phyloP scores from a whole-genome alignment of 768 basidiomycete genomes.

The Cyclocybe cylindracea region DNA sequence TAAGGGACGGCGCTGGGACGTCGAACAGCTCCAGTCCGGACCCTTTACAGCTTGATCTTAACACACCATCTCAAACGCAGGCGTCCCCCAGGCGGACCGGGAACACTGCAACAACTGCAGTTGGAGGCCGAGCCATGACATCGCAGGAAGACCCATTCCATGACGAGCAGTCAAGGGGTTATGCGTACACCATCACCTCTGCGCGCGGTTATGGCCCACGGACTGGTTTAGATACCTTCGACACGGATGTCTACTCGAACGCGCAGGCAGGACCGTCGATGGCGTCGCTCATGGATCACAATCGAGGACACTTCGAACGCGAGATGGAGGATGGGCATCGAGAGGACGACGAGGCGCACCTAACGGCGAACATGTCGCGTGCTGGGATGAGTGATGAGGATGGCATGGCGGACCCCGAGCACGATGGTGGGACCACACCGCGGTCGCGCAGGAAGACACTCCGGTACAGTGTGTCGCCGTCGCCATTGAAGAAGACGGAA shows the following conservation, averaged over 20 bases:
- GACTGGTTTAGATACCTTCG: conserved; percentile 19
- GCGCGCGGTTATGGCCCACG: conserved; percentile 30
- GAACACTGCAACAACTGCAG: conserved; percentile 7
- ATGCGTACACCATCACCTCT: conserved; percentile 32
- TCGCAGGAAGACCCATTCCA: conserved; percentile 43
- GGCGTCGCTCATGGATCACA: conserved; percentile 46
- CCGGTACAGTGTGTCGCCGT: conserved; percentile 55
- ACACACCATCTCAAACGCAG: conserved; percentile 5
- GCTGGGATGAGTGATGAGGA: conserved; percentile 19
- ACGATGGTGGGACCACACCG: conserved; percentile 39
- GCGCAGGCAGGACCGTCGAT: conserved; percentile 52
- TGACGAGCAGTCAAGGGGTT: conserved; percentile 31
- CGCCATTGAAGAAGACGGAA: conserved; percentile 63
- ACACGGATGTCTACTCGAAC: conserved; percentile 36
- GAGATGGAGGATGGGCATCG: conserved; percentile 40
- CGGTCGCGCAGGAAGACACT: conserved; percentile 41
- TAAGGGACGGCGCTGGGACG: conserved; percentile 6
- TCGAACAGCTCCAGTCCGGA: conserved; percentile 36
- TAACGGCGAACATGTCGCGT: conserved; percentile 55
- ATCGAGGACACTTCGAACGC: conserved; percentile 30
- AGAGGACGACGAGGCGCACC: conserved; percentile 60
- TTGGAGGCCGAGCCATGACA: conserved; percentile 3
- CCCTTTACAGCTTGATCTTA: conserved; percentile 42
- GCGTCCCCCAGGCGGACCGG: conserved; percentile 22
- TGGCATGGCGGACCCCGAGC: conserved; percentile 50